Conservation (phyloP, 805 yeast genomes). For the Suhomyces emberorum region DNA sequence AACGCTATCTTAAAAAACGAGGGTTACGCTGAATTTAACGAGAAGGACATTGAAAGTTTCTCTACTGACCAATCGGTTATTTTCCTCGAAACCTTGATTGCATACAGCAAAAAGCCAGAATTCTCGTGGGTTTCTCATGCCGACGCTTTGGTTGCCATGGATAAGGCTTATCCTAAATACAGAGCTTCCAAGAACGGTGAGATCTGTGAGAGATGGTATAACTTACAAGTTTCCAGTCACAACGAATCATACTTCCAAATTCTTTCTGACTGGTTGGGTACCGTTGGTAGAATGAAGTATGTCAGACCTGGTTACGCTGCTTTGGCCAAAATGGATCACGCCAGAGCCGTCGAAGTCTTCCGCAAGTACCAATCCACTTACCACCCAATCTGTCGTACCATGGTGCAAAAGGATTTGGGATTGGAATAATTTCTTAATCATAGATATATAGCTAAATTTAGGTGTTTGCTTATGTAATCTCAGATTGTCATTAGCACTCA, state of each 20-base stretch:
- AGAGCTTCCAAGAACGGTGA: slow-evolving; percentile 69
- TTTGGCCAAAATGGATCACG: slow-evolving; percentile 21
- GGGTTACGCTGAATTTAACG: slow-evolving; percentile 31
- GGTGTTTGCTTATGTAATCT: background rate
- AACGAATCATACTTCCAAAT: slow-evolving; percentile 43
- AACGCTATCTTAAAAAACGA: slow-evolving; percentile 26
- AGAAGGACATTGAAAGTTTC: slow-evolving; percentile 53
- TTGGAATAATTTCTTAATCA: slow-evolving; percentile 10
- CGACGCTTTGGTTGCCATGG: slow-evolving; percentile 31
- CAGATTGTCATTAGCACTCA: no score
- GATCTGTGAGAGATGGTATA: slow-evolving; percentile 73
- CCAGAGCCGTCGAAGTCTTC: slow-evolving; percentile 27
- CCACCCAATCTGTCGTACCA: slow-evolving; percentile 37
- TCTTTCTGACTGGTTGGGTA: slow-evolving; percentile 53
- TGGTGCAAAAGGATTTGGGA: slow-evolving; percentile 82
- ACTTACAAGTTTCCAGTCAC: slow-evolving; percentile 58
- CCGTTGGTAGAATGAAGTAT: slow-evolving; percentile 36
- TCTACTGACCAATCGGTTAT: slow-evolving; percentile 76
- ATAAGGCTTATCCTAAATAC: slow-evolving; percentile 36
- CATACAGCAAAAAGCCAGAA: slow-evolving; percentile 41
- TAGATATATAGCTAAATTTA: background rate
- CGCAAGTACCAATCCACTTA: slow-evolving; percentile 18
- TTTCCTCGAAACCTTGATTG: slow-evolving; percentile 66
- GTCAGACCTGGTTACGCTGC: slow-evolving; percentile 32
- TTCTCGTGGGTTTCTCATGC: slow-evolving; percentile 37